Base-by-base conservation (phyloP, 805 yeast species). In the Wickerhamiella sergipiensis region DNA sequence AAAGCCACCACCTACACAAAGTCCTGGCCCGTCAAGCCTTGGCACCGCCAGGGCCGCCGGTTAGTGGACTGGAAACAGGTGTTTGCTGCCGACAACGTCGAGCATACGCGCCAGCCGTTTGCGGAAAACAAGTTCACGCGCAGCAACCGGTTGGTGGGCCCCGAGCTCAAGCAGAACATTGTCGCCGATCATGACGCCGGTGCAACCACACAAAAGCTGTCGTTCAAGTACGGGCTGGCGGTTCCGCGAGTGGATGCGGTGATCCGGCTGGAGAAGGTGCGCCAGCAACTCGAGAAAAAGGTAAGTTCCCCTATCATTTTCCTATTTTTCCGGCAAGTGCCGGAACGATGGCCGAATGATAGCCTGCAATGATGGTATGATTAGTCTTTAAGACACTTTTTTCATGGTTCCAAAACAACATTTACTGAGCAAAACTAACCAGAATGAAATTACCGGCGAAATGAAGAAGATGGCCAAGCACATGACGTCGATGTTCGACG, bases 171-270 rank as follows among this genome's bases (percentile, higher is more conserved):
- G 64, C 64, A 67, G 24, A 70, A 75, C 43, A 82, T 92, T 29
- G 74, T 77, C 52, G 68, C 73, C 45, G 87, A 79, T 49, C 70
- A 78, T 50, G 69, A 64, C 17, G 72, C 70, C 43, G 75, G 78
- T 29, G 77, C 78, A 44, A 74, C 83, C 43, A 68, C 81, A 21
- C 90, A 85, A 64, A 82, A 80, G 57, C 80, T 85, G 45, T 89
- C 96, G 10, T 77, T 81, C 55, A 77, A 78, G 61, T 81, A 80
- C 61, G 90, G 94, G 3, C 71, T 90, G 57, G 84, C 86, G 62
- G 77, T 88, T 54, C 85, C 88, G 49, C 78, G 97, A 65, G 73
- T 92, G 19, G 95, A 89, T 63, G 97, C 97, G n/a, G 74, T 90
- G 52, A 69, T 85, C 23, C 79, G 77, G 64, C 74, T 90, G 55